These are phyloP conservation scores for Tubosaeta sp. DNA, from an alignment of 768 basidiomycete genomes.

Conservation along the genomic window DNA sequence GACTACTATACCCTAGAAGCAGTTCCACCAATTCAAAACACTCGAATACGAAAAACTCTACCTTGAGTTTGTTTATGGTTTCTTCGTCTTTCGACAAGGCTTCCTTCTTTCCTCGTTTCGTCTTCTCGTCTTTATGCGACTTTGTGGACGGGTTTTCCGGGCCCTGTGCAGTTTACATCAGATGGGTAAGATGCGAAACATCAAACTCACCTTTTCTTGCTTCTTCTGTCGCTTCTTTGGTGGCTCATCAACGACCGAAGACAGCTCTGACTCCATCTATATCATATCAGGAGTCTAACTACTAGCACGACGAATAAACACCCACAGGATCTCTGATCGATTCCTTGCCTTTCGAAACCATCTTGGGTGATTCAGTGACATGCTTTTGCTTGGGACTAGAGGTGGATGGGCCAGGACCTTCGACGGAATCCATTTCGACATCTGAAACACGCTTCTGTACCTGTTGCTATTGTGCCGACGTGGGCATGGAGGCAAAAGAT, in stretches of 20 bases:
- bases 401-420: slow-evolving; percentile 11
- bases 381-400: slow-evolving; percentile 3
- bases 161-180: slow-evolving; percentile 7
- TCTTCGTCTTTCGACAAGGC: slow-evolving; percentile 41
- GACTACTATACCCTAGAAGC: slow-evolving; percentile 53
- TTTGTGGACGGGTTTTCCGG: slow-evolving; percentile 14
- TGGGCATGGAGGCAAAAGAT: neutral
- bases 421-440: neutral
- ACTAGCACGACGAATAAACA: neutral
- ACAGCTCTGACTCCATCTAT: slow-evolving; percentile 46
- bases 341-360: slow-evolving; percentile 8
- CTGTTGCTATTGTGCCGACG: neutral
- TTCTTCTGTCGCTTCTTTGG: slow-evolving; percentile 43
- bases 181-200: neutral
- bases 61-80: slow-evolving; percentile 73
- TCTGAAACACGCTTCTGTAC: slow-evolving; percentile 7
- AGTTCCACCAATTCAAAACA: neutral
- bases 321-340: slow-evolving; percentile 18
- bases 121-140: slow-evolving; percentile 11
- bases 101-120: slow-evolving; percentile 24
- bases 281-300: slow-evolving; percentile 20
- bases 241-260: slow-evolving; percentile 53
- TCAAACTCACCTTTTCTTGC: slow-evolving; percentile 25
- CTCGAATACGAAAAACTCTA: slow-evolving; percentile 18
- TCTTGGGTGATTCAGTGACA: slow-evolving; percentile 3